Percentiles rank a stretch among this genome's conserved stretches.
phyloP scores from a whole-genome alignment of 108 stramenopile genomes.

The Aurantiochytrium sp. region DNA sequence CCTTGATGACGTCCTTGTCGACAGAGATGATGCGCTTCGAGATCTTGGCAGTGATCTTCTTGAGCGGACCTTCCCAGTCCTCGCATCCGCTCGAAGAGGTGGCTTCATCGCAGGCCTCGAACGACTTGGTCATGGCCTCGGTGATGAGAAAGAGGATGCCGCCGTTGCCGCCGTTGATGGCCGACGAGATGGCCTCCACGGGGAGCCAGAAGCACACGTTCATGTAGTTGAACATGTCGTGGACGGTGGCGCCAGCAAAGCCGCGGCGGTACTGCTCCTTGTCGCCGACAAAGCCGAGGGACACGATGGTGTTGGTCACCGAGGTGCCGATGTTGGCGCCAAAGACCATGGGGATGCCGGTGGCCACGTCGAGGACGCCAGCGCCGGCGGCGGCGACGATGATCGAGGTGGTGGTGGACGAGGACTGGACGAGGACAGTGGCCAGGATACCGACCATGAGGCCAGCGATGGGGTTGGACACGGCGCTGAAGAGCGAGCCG shows the following conservation, averaged over 20 bases:
- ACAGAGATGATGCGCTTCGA: slow-evolving; percentile 63
- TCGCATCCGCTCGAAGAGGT: slow-evolving; percentile 36
- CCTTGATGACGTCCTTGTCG: slow-evolving; percentile 71
- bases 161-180: no score
- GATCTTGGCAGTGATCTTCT: slow-evolving; percentile 67
- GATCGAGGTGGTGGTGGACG: slow-evolving; percentile 78
- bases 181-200: slow-evolving; percentile 57
- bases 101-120: background rate
- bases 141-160: slow-evolving; percentile 62
- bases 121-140: slow-evolving; percentile 58
- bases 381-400: slow-evolving; percentile 73
- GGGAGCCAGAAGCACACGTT: slow-evolving; percentile 70
- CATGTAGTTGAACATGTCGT: slow-evolving; percentile 82
- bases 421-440: slow-evolving; percentile 78
- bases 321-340: slow-evolving; percentile 82
- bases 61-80: slow-evolving; percentile 70
- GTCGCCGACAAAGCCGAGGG: slow-evolving; percentile 77
- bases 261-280: slow-evolving; percentile 75
- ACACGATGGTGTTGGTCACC: slow-evolving; percentile 76
- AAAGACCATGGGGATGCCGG: slow-evolving; percentile 79
- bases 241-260: slow-evolving; percentile 82
- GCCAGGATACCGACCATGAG: slow-evolving; percentile 73
- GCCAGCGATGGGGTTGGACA: slow-evolving; percentile 72
- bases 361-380: slow-evolving; percentile 57
- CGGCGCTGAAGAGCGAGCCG: slow-evolving; percentile 67